phyloP scores from a whole-genome alignment of 176 grass and related monocot genomes.

The Eragrostis curvula region DNA sequence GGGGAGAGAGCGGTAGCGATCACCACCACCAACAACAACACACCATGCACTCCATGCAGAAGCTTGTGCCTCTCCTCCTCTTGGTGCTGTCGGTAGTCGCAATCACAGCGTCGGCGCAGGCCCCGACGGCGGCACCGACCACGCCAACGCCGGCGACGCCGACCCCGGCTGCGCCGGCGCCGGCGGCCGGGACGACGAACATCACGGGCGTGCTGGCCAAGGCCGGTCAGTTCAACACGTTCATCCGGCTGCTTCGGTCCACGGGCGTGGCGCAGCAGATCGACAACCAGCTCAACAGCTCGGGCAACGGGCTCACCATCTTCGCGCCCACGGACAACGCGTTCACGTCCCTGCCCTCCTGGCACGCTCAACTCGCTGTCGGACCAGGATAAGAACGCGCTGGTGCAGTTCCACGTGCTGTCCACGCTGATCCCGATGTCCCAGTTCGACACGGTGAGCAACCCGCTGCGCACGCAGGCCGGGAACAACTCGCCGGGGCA shows the following conservation, averaged over 20 bases:
- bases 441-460: constrained; percentile 91
- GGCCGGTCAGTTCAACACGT: constrained; percentile 79
- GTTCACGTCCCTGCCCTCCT: constrained; percentile 70
- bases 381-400: constrained; percentile 81
- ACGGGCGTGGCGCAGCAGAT: constrained; percentile 76
- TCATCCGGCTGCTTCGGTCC: constrained; percentile 70
- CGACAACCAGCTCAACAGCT: constrained; percentile 92
- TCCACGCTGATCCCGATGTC: constrained; percentile 51
- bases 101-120: constrained; percentile 45
- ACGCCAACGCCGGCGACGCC: constrained; percentile 9
- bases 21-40: not conserved
- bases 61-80: not conserved
- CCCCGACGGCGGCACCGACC: constrained; percentile 38
- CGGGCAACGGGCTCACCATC: constrained; percentile 75
- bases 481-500: constrained; percentile 58
- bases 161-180: constrained; percentile 25
- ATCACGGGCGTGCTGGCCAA: constrained; percentile 84
- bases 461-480: constrained; percentile 88
- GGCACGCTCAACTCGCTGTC: constrained; percentile 88
- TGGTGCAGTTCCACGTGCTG: constrained; percentile 85
- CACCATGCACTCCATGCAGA: constrained; percentile 50
- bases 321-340: constrained; percentile 97
- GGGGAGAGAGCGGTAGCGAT: not conserved
- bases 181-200: constrained; percentile 61
- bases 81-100: not conserved